Percentiles rank a stretch among this genome's conserved stretches.
Conservation (phyloP, 306 rosid genomes). For the Quercus engelmannii region DNA sequence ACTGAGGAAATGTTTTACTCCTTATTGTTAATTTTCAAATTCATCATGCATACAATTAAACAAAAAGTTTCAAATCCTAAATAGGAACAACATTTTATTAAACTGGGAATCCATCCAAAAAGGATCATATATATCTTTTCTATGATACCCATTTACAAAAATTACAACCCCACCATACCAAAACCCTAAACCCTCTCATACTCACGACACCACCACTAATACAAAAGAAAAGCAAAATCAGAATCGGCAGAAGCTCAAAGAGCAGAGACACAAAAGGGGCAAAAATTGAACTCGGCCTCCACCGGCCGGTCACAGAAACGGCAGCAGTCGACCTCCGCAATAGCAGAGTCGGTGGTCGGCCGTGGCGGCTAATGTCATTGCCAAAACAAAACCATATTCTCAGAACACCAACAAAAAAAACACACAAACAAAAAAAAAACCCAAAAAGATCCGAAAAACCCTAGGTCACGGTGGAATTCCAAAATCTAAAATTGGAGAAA, state of each 20-base stretch:
- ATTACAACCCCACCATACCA: background rate
- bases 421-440: too few relatives aligned
- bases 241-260: conserved; percentile 19
- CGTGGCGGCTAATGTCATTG: conserved; percentile 1
- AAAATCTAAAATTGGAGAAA: too few relatives aligned
- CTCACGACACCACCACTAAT: background rate
- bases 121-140: background rate
- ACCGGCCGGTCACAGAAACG: conserved; percentile 56
- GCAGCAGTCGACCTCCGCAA: conserved; percentile 39
- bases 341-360: background rate
- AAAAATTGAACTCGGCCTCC: conserved; percentile 61
- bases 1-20: too few relatives aligned
- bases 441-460: too few relatives aligned
- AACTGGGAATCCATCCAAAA: background rate
- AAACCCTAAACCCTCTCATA: background rate
- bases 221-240: background rate
- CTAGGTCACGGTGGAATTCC: too few relatives aligned
- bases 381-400: too few relatives aligned
- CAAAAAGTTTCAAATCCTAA: background rate
- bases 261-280: conserved; percentile 77
- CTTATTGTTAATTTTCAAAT: too few relatives aligned
- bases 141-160: background rate
- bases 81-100: background rate
- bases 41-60: background rate
- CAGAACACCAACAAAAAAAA: too few relatives aligned